Evolutionary conservation across 2,329 filamentous ascomycete genomes (phyloP).

Genomic region (Talaromyces sp.): DNA sequence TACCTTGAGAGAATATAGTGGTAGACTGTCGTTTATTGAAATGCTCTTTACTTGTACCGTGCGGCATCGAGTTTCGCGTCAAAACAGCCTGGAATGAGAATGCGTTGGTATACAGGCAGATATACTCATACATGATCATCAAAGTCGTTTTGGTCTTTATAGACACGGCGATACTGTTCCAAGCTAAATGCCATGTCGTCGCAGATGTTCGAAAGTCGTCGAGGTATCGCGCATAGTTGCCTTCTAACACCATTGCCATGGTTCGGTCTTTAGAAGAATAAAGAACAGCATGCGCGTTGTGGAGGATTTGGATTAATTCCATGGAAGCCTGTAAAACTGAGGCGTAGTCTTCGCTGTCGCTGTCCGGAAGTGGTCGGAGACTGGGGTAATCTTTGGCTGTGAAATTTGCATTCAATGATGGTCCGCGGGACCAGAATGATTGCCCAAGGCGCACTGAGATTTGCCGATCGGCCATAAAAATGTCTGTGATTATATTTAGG

Average conservation of each 20-base stretch:
- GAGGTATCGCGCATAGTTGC: conserved; percentile 23
- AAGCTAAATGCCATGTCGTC: conserved; percentile 9
- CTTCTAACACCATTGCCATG: conserved; percentile 18
- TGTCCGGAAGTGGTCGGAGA: background rate
- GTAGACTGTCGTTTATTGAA: background rate
- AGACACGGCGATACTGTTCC: background rate
- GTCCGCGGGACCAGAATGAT: conserved; percentile 25
- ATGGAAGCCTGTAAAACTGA: conserved; percentile 20
- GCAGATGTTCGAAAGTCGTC: conserved; percentile 20
- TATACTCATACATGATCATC: background rate
- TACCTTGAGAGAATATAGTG: background rate
- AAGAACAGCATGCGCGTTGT: conserved; percentile 22
- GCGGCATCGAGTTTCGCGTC: background rate
- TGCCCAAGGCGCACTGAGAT: conserved; percentile 26
- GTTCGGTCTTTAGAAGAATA: conserved; percentile 22
- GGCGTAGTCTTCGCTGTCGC: background rate
- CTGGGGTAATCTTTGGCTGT: conserved; percentile 21
- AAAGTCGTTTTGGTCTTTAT: background rate
- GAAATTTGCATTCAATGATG: conserved; percentile 20
- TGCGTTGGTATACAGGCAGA: background rate
- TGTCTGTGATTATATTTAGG: conserved; percentile 5
- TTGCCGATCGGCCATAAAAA: conserved; percentile 22
- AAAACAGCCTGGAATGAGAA: conserved; percentile 1
- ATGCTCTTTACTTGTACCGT: background rate
- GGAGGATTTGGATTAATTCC: conserved; percentile 22